phyloP scores from a whole-genome alignment of 345 rosid species.

The Rhodamnia argentea region DNA sequence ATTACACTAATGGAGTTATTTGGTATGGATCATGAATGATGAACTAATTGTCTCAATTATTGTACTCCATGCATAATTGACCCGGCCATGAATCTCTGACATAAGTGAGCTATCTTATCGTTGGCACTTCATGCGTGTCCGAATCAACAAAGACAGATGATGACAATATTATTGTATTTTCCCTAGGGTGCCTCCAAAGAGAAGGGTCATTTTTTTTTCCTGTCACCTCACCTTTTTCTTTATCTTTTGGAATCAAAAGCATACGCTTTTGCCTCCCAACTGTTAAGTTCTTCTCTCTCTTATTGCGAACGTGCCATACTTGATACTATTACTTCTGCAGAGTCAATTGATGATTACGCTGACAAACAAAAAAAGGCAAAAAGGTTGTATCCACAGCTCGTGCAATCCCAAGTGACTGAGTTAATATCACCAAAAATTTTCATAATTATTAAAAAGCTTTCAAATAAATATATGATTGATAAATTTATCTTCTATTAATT shows the following conservation, averaged over 20 bases:
- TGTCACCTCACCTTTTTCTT: neutral
- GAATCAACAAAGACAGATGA: neutral
- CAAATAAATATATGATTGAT: accelerated
- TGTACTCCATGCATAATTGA: neutral
- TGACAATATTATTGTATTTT: neutral
- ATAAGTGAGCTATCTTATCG: neutral
- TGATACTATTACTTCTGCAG: too few species aligned
- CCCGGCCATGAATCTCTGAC: neutral
- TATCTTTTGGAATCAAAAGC: neutral
- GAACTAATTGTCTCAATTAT: neutral
- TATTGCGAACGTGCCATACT: neutral
- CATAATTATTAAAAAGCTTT: too few species aligned
- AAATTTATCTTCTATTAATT: too few species aligned
- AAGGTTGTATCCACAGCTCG: too few species aligned
- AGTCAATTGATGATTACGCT: neutral
- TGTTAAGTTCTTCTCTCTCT: neutral
- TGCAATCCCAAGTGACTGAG: neutral
- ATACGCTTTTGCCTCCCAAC: neutral
- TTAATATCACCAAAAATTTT: too few species aligned
- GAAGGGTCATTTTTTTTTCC: neutral
- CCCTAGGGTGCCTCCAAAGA: neutral
- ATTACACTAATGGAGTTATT: accelerated
- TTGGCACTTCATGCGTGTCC: neutral
- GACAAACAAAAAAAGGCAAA: too few species aligned
- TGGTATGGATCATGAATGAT: neutral